Base-by-base conservation (phyloP, 2,329 filamentous ascomycete species). In the Colletotrichum cereale region DNA sequence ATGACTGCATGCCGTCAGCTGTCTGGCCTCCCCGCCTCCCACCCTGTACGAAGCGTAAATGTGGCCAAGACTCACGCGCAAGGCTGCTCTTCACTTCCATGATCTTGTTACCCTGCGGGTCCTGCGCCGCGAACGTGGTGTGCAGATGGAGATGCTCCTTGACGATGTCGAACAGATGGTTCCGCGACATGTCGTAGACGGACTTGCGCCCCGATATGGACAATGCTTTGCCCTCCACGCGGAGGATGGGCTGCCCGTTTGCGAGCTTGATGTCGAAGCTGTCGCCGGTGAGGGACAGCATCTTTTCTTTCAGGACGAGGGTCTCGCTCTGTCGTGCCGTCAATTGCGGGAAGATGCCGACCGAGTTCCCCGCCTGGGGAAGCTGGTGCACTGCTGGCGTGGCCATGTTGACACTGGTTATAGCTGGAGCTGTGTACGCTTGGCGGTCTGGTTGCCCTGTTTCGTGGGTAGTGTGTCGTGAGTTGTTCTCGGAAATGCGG, bases 241-340 rank as follows among this genome's bases (percentile, higher is more conserved):
- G 85, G 73, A 91, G 79, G 40, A 91, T 75, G 0, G 87, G 84
- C 29, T 84, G 81, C 29, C 89, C 89, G 70, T 84, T 86, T 55
- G 84, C 80, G 6, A 87, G 85, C 65, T 85, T 86, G 79, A 93
- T 87, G 73, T 88, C 87, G 80, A 92, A 93, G 78, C 85, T 88
- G 80, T 92, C 90, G 68, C 89, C 89, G 1, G 86, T 86, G 11
- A 91, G 80, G 3, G 90, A 91, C 69, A 90, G 78, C 24, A 91
- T 83, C 75, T 89, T 90, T 76, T 92, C 90, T 75, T 86, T 88
- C 60, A 93, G 81, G 2, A 88, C 77, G 8, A 93, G 80, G 2
- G 86, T 88, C 75, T 86, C 83, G 7, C 78, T 76, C 40, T 82
- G 78, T 0, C 71, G 77, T 3, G 82, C 80, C 34, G 85, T 77